Conservation (phyloP, 257 asterid genomes). For the Solanum microdontum region DNA sequence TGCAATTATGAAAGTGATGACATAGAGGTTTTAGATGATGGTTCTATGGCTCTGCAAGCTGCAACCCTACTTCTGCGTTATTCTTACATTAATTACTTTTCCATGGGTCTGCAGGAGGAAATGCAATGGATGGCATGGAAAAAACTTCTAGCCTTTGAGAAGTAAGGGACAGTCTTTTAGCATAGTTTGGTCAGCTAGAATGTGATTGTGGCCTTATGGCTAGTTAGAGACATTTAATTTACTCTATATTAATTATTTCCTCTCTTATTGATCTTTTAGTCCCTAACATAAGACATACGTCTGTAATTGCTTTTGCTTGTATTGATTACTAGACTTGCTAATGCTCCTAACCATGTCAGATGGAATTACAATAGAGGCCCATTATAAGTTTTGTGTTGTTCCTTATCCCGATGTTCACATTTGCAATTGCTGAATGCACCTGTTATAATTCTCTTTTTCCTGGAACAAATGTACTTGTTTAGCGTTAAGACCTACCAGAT, state of each 20-base stretch:
- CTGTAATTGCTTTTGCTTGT: background rate
- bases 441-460: background rate
- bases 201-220: background rate
- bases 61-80: background rate
- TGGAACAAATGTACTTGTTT: background rate
- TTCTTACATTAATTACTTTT: background rate
- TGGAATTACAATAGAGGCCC: background rate
- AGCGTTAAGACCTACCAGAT: background rate
- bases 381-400: background rate
- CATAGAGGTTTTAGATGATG: background rate
- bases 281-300: background rate
- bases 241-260: background rate
- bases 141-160: constrained; percentile 70
- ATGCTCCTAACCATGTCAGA: background rate
- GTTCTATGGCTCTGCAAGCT: background rate
- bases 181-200: background rate
- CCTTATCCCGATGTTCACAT: background rate
- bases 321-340: background rate
- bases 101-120: constrained; percentile 62
- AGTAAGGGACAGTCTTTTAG: constrained; percentile 34
- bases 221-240: background rate
- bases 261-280: background rate
- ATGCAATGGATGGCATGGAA: constrained; percentile 92
- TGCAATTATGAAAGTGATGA: background rate
- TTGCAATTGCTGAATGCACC: background rate